These are phyloP conservation scores for Graphilbum ipis-grandicollis DNA, from an alignment of 2,329 filamentous ascomycete species.

Conservation along the genomic window DNA sequence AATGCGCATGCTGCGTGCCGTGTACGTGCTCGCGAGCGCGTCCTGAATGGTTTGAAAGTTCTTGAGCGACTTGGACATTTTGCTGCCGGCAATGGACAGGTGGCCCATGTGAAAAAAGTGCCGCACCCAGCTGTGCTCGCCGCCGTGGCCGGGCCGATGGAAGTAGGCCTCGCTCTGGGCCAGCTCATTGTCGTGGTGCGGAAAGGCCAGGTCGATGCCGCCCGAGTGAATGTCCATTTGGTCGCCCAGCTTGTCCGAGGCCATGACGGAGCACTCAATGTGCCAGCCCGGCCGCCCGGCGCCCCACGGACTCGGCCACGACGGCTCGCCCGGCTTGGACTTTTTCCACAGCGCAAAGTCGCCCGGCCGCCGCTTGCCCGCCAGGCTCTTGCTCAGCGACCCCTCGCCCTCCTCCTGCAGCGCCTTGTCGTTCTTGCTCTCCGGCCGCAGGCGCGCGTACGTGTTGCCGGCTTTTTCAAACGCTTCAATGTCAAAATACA, in stretches of 20 bases:
- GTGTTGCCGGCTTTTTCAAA: slow-evolving; percentile 47
- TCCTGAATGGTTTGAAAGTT: slow-evolving; percentile 58
- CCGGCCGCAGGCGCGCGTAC: slow-evolving; percentile 53
- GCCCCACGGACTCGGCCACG: slow-evolving; percentile 51
- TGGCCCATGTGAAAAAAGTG: slow-evolving; percentile 65
- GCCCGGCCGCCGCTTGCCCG: slow-evolving; percentile 42
- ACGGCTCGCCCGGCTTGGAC: slow-evolving; percentile 29
- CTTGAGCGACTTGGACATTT: slow-evolving; percentile 59
- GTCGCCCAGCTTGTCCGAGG: slow-evolving; percentile 44
- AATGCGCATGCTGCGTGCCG: slow-evolving; percentile 45
- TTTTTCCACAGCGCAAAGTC: slow-evolving; percentile 55
- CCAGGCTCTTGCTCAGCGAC: slow-evolving; percentile 36
- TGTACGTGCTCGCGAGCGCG: slow-evolving; percentile 45
- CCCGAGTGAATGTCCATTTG: slow-evolving; percentile 57
- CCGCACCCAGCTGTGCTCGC: slow-evolving; percentile 39
- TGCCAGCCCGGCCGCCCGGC: slow-evolving; percentile 55
- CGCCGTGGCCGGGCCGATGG: slow-evolving; percentile 19
- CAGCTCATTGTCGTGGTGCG: slow-evolving; percentile 43
- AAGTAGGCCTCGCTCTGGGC: slow-evolving; percentile 58
- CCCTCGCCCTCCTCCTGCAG: slow-evolving; percentile 53
- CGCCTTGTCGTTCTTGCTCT: slow-evolving; percentile 47
- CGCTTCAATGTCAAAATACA: slow-evolving; percentile 55
- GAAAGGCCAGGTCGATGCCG: slow-evolving; percentile 42
- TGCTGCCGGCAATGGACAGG: slow-evolving; percentile 25
- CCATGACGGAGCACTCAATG: slow-evolving; percentile 61